Conservation (phyloP, 1,139 yeast genomes). For the Meyerozyma elateridarum region DNA sequence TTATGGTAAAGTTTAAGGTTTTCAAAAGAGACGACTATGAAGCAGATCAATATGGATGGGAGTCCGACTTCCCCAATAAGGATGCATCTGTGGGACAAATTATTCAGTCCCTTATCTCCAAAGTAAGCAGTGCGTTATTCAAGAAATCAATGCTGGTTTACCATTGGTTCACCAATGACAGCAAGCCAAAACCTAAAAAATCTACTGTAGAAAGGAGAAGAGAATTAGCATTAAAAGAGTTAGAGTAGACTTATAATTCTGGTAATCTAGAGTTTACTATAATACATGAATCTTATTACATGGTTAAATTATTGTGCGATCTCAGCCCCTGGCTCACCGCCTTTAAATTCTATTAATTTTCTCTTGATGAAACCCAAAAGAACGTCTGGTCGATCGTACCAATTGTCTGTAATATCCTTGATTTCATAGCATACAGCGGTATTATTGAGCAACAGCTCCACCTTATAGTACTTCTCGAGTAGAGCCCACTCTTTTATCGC, state of each 20-base stretch:
- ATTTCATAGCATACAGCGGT: constrained; percentile 20
- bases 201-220: constrained; percentile 37
- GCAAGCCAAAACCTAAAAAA: too few relatives aligned
- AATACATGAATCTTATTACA: neutral
- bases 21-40: constrained; percentile 22
- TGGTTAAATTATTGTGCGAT: neutral
- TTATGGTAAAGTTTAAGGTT: constrained; percentile 19
- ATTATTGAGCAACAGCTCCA: constrained; percentile 14
- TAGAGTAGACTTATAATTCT: constrained; percentile 24
- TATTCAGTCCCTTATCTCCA: too few relatives aligned
- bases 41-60: too few relatives aligned
- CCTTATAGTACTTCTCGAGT: constrained; percentile 24
- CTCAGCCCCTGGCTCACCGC: constrained; percentile 4
- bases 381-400: constrained; percentile 36
- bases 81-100: too few relatives aligned
- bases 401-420: constrained; percentile 18
- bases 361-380: constrained; percentile 29
- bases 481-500: constrained; percentile 72
- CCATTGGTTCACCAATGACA: too few relatives aligned
- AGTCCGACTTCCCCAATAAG: too few relatives aligned
- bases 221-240: constrained; percentile 38
- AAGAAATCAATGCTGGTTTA: too few relatives aligned
- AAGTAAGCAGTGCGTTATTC: too few relatives aligned
- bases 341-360: constrained; percentile 9
- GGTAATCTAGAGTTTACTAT: neutral